Conservation (phyloP, 192 early-diverging fungal species). For the Entrophospora sp. region DNA sequence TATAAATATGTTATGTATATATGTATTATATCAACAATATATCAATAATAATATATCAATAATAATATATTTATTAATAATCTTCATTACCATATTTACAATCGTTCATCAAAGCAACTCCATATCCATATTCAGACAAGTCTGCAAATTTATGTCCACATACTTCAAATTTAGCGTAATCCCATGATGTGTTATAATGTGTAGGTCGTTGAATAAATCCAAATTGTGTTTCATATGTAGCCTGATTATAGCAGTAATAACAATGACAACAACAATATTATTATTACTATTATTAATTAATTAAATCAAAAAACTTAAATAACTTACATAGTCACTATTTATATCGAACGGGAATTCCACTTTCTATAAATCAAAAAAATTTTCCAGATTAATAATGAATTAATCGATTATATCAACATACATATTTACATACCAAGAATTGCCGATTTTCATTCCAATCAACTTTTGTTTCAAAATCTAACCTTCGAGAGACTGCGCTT, state of each 20-base stretch:
- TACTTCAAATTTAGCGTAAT: conserved; percentile 90
- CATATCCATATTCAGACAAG: conserved; percentile 91
- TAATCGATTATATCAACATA: neutral
- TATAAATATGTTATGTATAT: neutral
- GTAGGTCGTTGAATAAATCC: conserved; percentile 88
- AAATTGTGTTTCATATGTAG: conserved; percentile 94
- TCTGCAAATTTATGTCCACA: conserved; percentile 97
- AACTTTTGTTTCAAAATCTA: conserved; percentile 86
- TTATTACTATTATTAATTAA: neutral
- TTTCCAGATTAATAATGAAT: no score
- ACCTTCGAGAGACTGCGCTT: conserved; percentile 52
- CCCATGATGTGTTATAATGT: conserved; percentile 92
- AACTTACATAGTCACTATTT: conserved; percentile 46
- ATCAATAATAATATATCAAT: neutral
- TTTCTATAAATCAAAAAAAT: no score
- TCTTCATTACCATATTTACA: conserved; percentile 71
- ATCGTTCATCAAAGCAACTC: conserved; percentile 90
- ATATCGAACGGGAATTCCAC: conserved; percentile 89
- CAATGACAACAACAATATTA: no score
- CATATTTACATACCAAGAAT: conserved; percentile 50
- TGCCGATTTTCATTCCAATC: conserved; percentile 90
- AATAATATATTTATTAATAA: neutral
- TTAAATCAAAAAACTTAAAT: neutral
- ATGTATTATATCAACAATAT: neutral
- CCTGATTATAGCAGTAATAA: conserved; percentile 51